Base-by-base conservation (phyloP, 2,329 filamentous ascomycete species). In the Aspergillus puulaauensis region DNA sequence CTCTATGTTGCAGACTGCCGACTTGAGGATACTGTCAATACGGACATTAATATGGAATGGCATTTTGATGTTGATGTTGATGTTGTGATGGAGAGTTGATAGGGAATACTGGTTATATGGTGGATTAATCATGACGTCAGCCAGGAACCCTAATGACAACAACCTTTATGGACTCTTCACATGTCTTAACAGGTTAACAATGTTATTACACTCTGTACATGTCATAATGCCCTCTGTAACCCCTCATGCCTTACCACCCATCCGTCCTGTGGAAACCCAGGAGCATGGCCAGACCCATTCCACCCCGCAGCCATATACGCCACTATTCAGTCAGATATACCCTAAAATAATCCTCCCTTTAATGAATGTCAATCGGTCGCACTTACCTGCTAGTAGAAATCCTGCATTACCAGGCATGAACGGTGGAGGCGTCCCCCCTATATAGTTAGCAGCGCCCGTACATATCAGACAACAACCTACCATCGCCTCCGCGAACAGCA, bases 351-450 rank as follows among this genome's bases (percentile, higher is more conserved):
- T 15, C 2, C 2, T 31, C 1, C 2, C 4, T 9, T 9, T 27
- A 3, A 11, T 31, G 4, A 31, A 11, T 4, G 27, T 31, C 8
- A 31, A 31, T 24, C 7, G 23, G n/a, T 6, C 11, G 14, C 19
- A 54, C 57, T 12, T 43, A 60, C 60, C 54, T 8, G 60, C 60
- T 17, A 61, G 56, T 3, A 62, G 43, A 37, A 59, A 58, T 0
- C 60, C 58, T 3, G 60, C 60, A 27, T 62, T 62, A 19, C 60
- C 60, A 1, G 60, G 60, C 53, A 62, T 62, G 24, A 62, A 62
- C 3, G 60, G 60, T 1, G 60, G 60, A 11, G 60, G 60, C 3
- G 60, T 62, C 4, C 60, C 60, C 2, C 51, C 51, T 53, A 44
- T 8, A 8, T 3, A 33, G 23, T 15, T n/a, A 50, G 4, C 27